These are phyloP conservation scores for Leccinum incarnatum DNA, from an alignment of 768 basidiomycete species.

Conservation along the genomic window DNA sequence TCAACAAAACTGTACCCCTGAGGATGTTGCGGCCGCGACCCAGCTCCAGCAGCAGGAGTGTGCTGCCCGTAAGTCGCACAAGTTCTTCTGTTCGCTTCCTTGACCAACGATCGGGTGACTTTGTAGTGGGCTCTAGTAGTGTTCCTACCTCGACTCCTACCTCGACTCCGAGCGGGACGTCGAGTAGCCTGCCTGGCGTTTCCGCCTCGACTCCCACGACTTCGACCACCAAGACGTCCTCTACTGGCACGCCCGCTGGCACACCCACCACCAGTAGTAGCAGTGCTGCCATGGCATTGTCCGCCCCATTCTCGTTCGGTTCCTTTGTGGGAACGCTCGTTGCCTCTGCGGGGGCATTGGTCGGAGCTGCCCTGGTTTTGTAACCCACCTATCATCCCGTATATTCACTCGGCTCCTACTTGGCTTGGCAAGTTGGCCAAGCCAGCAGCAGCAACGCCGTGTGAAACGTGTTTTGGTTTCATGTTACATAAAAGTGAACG, in stretches of 20 bases:
- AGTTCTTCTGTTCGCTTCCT: neutral
- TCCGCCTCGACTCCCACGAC: neutral
- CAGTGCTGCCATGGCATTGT: conserved; percentile 19
- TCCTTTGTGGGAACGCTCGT: conserved; percentile 21
- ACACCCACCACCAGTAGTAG: neutral
- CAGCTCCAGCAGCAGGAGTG: conserved; percentile 35
- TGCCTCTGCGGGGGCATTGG: conserved; percentile 24
- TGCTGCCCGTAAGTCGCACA: conserved; percentile 14
- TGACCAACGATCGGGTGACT: neutral
- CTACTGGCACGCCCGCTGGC: neutral
- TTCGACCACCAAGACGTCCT: neutral
- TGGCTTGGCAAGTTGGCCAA: neutral
- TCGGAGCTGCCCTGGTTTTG: conserved; percentile 26
- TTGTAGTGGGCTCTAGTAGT: neutral
- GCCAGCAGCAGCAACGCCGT: neutral
- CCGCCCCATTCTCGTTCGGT: conserved; percentile 16
- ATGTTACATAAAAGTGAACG: neutral
- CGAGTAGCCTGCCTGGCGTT: neutral
- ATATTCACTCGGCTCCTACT: neutral
- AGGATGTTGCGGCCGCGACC: conserved; percentile 31
- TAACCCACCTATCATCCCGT: conserved; percentile 1
- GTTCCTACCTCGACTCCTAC: neutral
- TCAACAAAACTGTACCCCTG: conserved; percentile 29
- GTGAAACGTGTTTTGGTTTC: conserved; percentile 6
- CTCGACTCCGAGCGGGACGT: neutral